Base-by-base conservation (phyloP, 164 flowering plant genomes). In the Annona squamosa region DNA sequence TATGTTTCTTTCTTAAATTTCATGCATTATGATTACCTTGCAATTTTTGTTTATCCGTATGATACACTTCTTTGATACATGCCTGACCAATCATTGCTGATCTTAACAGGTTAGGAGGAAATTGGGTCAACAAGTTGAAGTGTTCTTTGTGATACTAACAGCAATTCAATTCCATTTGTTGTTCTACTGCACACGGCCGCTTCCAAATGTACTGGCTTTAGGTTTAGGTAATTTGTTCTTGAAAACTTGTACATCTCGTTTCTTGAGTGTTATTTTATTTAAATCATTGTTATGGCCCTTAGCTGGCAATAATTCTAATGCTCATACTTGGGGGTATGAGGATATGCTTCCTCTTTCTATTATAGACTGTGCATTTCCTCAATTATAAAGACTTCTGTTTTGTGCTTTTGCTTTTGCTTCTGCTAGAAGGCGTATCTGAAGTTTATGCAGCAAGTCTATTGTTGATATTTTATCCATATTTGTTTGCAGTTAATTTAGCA, bases 101-200 rank as follows among this genome's bases (percentile, higher is more conserved):
- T 9, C 67, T 66, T 73, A 9, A 70, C 94, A 93, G 99, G 85
- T 96, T 64, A 87, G 85, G 77, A 71, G 82, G 70, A 88, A 86
- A 78, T 96, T 93, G 76, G 99, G 99, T 7, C 73, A 73, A 76
- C 92, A 87, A 84, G 98, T 96, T 72, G 99, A 93, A 85, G 92
- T 88, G 48, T 96, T 96, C 88, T 90, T 87, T 81, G 93, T 84
- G 9, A 73, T 91, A 74, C 72, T 96, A 52, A 90, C 90, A 42
- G 88, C 91, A 13, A 19, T 85, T 62, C 97, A 96, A 84, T 96
- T 96, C 82, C 99, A 96, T 81, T 59, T 87, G 79, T 77, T 91
- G 78, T 96, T 89, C 87, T 96, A 96, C 73, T 86, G 90, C 79
- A 86, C 97, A 71, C 91, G 99, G n/a, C 92, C 97, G 45, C 99